phyloP scores from a whole-genome alignment of 495 filamentous ascomycete species.

The Hamigera avellanea region DNA sequence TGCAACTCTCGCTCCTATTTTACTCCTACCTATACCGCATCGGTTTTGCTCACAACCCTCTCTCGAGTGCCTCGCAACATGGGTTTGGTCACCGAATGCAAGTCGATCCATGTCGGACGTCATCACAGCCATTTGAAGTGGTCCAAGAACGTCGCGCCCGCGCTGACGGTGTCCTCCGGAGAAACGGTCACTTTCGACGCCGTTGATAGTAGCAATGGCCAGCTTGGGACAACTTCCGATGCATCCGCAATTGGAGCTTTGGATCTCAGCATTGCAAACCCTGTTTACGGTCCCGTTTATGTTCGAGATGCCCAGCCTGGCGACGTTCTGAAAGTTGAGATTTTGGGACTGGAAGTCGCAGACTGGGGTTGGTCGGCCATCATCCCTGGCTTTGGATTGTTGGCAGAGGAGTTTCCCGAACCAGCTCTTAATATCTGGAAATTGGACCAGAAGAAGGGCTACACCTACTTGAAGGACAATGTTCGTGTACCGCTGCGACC shows the following conservation, averaged over 20 bases:
- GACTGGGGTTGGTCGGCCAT: constrained; percentile 41
- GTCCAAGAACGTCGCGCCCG: constrained; percentile 33
- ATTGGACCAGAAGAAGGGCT: constrained; percentile 24
- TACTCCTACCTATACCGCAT: no score
- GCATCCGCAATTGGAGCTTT: constrained; percentile 27
- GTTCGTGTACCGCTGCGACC: constrained; percentile 35
- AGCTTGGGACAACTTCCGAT: constrained; percentile 27
- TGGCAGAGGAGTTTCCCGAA: constrained; percentile 34
- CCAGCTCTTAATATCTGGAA: constrained; percentile 37
- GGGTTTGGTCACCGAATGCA: constrained; percentile 2
- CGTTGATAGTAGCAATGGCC: constrained; percentile 39
- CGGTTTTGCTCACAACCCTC: no score
- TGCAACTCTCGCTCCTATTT: no score
- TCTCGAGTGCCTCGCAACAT: background rate
- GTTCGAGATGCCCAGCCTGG: constrained; percentile 34
- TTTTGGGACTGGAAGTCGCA: constrained; percentile 29
- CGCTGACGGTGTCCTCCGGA: constrained; percentile 34
- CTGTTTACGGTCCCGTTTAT: constrained; percentile 36
- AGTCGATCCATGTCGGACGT: constrained; percentile 27
- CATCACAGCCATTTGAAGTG: constrained; percentile 35
- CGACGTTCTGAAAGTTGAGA: constrained; percentile 37
- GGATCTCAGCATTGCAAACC: constrained; percentile 32
- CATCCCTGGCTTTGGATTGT: constrained; percentile 36
- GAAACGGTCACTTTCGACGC: constrained; percentile 34
- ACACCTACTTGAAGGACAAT: constrained; percentile 28